A percentile compares a stretch with the other conserved stretches of the same genome.
Evolutionary conservation across 2,329 filamentous ascomycete genomes (phyloP).

Genomic region (Sporothrix sp.): DNA sequence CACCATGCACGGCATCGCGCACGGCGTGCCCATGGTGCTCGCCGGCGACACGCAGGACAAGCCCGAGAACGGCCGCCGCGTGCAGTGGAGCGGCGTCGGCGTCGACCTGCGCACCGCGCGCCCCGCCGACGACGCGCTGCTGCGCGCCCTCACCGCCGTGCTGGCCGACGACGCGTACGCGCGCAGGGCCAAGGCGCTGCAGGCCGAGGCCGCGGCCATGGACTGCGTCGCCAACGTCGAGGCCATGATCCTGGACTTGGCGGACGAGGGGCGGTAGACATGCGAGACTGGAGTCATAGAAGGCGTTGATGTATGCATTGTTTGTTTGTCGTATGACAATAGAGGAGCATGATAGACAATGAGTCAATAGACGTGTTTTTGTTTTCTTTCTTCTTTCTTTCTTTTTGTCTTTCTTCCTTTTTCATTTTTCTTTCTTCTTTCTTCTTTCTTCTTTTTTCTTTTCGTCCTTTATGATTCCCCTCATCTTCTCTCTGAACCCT

Average conservation of each 20-base stretch:
- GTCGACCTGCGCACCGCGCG: constrained; percentile 24
- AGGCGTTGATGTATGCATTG: no score
- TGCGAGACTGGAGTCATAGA: no score
- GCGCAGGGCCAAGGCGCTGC: constrained; percentile 20
- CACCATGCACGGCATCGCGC: constrained; percentile 30
- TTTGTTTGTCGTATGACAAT: no score
- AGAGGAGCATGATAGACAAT: no score
- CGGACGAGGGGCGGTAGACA: constrained; percentile 21
- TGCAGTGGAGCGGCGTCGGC: constrained; percentile 27
- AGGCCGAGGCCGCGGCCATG: constrained; percentile 22
- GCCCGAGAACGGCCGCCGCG: constrained; percentile 28
- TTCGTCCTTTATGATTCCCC: no score
- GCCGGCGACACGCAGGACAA: constrained; percentile 35
- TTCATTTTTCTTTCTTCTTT: neutral
- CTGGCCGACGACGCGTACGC: constrained; percentile 20
- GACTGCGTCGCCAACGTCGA: constrained; percentile 26
- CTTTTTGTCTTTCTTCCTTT: neutral
- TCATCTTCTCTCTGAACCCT: no score
- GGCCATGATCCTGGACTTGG: constrained; percentile 11
- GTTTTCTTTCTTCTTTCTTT: no score
- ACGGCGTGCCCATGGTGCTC: constrained; percentile 32
- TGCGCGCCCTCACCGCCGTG: constrained; percentile 23
- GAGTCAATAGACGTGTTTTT: no score
- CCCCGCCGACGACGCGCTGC: constrained; percentile 22
- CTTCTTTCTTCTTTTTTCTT: neutral